phyloP scores from a whole-genome alignment of 2,329 filamentous ascomycete genomes.

The Aschersonia sp. region DNA sequence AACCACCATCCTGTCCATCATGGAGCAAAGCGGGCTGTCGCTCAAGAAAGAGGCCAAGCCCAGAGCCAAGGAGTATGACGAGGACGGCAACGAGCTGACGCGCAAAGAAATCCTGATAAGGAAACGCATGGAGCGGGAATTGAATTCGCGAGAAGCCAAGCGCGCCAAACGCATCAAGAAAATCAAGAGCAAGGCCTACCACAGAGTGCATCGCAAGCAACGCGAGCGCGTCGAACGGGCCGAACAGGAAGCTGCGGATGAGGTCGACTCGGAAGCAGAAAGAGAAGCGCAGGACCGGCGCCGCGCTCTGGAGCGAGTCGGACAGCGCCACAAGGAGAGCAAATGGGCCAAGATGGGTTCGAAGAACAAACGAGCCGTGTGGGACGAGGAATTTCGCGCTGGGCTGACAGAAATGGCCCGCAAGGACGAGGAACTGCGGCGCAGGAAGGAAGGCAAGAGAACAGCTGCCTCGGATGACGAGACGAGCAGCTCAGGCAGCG shows the following conservation, averaged over 20 bases:
- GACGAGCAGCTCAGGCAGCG: slow-evolving; percentile 42
- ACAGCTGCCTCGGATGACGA: slow-evolving; percentile 36
- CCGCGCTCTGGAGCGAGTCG: slow-evolving; percentile 73
- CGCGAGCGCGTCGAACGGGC: slow-evolving; percentile 38
- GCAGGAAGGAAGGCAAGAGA: slow-evolving; percentile 59
- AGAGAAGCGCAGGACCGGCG: slow-evolving; percentile 53
- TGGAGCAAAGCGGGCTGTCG: slow-evolving; percentile 73
- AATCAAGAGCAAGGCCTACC: slow-evolving; percentile 95
- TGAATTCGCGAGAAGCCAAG: slow-evolving; percentile 78
- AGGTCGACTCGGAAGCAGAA: slow-evolving; percentile 50
- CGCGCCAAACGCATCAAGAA: slow-evolving; percentile 91
- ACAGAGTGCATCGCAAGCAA: slow-evolving; percentile 77
- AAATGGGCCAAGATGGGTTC: slow-evolving; percentile 84
- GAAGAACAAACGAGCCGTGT: slow-evolving; percentile 63
- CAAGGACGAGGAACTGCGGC: slow-evolving; percentile 67
- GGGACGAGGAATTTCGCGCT: slow-evolving; percentile 75
- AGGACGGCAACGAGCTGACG: slow-evolving; percentile 57
- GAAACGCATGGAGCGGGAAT: slow-evolving; percentile 65
- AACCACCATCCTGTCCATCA: slow-evolving; percentile 70
- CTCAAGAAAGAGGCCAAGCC: slow-evolving; percentile 29
- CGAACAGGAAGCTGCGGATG: slow-evolving; percentile 34
- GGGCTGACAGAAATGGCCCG: slow-evolving; percentile 70
- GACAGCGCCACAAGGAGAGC: slow-evolving; percentile 71
- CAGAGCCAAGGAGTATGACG: slow-evolving; percentile 48
- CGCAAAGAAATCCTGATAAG: slow-evolving; percentile 57